These are phyloP conservation scores for Tetradesmus obliquus DNA, from an alignment of 139 green algal genomes.

Conservation along the genomic window DNA sequence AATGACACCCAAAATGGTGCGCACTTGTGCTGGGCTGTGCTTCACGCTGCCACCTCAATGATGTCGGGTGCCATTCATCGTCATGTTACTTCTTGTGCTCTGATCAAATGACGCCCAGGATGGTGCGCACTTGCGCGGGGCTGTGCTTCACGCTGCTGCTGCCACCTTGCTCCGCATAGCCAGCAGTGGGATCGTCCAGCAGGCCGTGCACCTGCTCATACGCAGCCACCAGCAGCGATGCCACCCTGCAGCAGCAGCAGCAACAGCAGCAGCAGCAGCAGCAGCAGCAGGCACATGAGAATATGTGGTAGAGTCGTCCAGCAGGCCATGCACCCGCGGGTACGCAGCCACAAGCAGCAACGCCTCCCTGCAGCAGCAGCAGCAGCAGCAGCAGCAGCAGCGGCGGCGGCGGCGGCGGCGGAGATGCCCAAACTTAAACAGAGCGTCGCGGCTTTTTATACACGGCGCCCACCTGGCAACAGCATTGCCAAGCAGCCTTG, in stretches of 20 bases:
- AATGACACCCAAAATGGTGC: neutral
- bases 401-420: too few relatives aligned
- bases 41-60: neutral
- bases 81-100: neutral
- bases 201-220: slow-evolving; percentile 74
- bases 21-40: neutral
- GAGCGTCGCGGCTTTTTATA: too few relatives aligned
- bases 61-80: neutral
- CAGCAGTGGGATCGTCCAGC: slow-evolving; percentile 68
- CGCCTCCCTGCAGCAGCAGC: neutral
- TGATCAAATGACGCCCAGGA: slow-evolving; percentile 72
- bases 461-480: too few relatives aligned
- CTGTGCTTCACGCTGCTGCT: slow-evolving; percentile 69
- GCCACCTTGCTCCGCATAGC: slow-evolving; percentile 68
- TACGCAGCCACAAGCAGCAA: neutral
- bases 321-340: neutral
- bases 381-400: neutral
- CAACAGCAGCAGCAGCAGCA: neutral
- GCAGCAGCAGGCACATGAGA: neutral
- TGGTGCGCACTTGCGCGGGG: slow-evolving; percentile 82
- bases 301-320: too few relatives aligned
- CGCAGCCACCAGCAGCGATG: slow-evolving; percentile 61
- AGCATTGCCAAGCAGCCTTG: neutral
- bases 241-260: slow-evolving; percentile 51
- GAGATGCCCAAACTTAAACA: too few relatives aligned